Conservation (phyloP, 176 grass and related monocot genomes). For the Urochloa ruziziensis region DNA sequence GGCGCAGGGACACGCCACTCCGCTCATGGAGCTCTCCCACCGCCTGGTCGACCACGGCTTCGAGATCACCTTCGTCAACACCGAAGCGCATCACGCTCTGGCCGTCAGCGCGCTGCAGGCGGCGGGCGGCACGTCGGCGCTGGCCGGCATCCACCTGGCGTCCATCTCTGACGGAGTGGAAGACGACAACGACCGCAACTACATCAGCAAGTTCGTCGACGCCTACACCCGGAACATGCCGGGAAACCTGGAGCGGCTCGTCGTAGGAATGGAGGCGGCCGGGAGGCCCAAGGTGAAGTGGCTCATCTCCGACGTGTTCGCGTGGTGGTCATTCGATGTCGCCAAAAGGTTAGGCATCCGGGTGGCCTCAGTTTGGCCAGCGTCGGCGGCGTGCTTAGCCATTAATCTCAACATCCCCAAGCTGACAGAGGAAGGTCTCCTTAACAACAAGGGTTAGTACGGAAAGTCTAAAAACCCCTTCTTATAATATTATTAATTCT, state of each 20-base stretch:
- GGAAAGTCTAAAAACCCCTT: too few relatives aligned
- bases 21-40: conserved; percentile 78
- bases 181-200: conserved; percentile 57
- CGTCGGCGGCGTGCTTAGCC: conserved; percentile 32
- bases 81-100: conserved; percentile 50
- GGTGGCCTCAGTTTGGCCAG: conserved; percentile 41
- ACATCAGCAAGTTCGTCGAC: conserved; percentile 49
- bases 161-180: conserved; percentile 61
- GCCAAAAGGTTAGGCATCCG: conserved; percentile 48
- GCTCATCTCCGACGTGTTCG: conserved; percentile 63
- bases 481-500: too few relatives aligned
- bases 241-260: conserved; percentile 15
- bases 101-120: conserved; percentile 23
- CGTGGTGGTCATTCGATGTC: conserved; percentile 43
- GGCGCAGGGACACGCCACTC: conserved; percentile 55
- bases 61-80: conserved; percentile 78
- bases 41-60: conserved; percentile 59
- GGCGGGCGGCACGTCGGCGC: background rate
- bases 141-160: conserved; percentile 43
- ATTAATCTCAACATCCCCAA: conserved; percentile 48
- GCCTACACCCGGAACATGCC: conserved; percentile 36
- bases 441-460: conserved; percentile 45
- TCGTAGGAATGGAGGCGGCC: conserved; percentile 15
- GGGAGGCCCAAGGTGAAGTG: conserved; percentile 30
- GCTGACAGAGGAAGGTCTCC: conserved; percentile 40